Base-by-base conservation (phyloP, 768 basidiomycete genomes). In the Leccinellum luteum region DNA sequence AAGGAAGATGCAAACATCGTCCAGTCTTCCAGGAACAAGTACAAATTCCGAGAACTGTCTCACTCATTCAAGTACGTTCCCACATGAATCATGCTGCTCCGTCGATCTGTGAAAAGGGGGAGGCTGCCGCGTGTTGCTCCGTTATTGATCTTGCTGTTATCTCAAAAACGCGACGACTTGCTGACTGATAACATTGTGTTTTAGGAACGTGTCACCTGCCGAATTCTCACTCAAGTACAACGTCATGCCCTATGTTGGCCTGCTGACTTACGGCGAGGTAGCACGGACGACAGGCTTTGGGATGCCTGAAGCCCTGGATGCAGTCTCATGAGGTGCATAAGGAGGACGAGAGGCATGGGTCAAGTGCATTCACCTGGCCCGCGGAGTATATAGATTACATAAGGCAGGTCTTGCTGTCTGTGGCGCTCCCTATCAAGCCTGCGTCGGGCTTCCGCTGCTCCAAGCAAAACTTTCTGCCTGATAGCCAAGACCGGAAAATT, bases 171-270 rank as follows among this genome's bases (percentile, higher is more conserved):
- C 41, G 50, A 54, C 55, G 8, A 38, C 15, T 50, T 30, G 52
- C 41, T 51, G 52, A 48, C 61, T 69, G 66, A 67, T 62, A 59
- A 56, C 58, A 60, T 35, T 50, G 56, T 25, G 50, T 23, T 48
- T n/a, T 64, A 93, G 92, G 67, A 80, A 85, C 65, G 80, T 82
- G 30, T 74, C 81, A 14, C 78, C 87, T 15, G 85, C 87, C 6
- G 76, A 83, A 58, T 94, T 90, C 69, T 76, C 81, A 1, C 79
- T 96, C 27, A 90, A 88, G 66, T 96, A 94, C 74, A 93, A 94
- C 66, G 68, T 93, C 31, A 94, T 95, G 92, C 94, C 94, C 7
- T 86, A 89, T 66, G 90, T 95, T 19, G 94, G 94, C 19, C 63
- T 85, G 45, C 79, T 94, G 49, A 86, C 82, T 3, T 89, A 87